These are phyloP conservation scores for Pichia insulana DNA, from an alignment of 805 yeast genomes.

Conservation along the genomic window DNA sequence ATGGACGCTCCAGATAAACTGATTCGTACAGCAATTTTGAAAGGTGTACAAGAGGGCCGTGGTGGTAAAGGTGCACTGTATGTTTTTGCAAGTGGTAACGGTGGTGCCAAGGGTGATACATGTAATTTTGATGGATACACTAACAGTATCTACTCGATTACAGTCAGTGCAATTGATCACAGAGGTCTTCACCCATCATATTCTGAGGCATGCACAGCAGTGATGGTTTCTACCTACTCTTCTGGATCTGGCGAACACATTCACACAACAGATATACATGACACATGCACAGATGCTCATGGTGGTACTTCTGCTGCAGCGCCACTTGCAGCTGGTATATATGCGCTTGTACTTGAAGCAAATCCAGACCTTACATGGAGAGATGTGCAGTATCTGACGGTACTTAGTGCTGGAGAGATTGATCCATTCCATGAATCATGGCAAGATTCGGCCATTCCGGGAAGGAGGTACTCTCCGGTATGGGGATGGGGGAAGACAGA, in stretches of 20 bases:
- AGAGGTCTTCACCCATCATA: conserved; percentile 82
- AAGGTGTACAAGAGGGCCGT: conserved; percentile 79
- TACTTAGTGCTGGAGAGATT: conserved; percentile 61
- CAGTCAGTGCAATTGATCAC: conserved; percentile 89
- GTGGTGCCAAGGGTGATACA: conserved; percentile 73
- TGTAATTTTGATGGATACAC: conserved; percentile 98
- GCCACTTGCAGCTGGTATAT: conserved; percentile 95
- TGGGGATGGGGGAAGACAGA: conserved; percentile 93
- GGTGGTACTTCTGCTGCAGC: conserved; percentile 99
- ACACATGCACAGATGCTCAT: conserved; percentile 62
- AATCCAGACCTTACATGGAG: conserved; percentile 92
- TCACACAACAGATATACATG: conserved; percentile 74
- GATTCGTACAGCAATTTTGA: conserved; percentile 75
- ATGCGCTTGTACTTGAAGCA: conserved; percentile 70
- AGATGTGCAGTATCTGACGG: conserved; percentile 80
- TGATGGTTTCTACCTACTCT: conserved; percentile 85
- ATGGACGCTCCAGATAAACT: conserved; percentile 77
- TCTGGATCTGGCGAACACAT: conserved; percentile 87
- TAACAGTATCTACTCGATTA: conserved; percentile 87
- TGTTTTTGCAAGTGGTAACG: conserved; percentile 96
- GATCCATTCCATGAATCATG: conserved; percentile 61
- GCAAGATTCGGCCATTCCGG: conserved; percentile 57
- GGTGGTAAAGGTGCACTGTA: conserved; percentile 74
- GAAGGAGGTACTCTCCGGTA: conserved; percentile 67
- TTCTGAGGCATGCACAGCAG: conserved; percentile 91